These are phyloP conservation scores for Pisolithus marmoratus DNA, from an alignment of 768 basidiomycete genomes.

Conservation along the genomic window DNA sequence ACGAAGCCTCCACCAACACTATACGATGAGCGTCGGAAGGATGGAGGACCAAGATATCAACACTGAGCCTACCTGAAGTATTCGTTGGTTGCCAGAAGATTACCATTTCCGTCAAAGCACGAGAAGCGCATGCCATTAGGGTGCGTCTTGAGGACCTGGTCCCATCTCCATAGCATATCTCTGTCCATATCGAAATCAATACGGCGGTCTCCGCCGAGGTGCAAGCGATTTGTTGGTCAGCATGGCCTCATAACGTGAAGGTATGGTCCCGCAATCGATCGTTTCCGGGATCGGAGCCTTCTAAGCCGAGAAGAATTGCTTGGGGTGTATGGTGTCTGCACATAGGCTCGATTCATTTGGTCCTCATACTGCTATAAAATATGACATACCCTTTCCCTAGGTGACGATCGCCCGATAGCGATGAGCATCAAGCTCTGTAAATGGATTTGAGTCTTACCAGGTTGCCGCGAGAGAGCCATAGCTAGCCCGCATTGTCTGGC, in stretches of 20 bases:
- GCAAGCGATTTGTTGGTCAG: constrained; percentile 55
- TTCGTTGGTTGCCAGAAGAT: constrained; percentile 88
- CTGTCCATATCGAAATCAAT: constrained; percentile 83
- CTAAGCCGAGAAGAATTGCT: constrained; percentile 77
- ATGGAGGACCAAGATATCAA: background rate
- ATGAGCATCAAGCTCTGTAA: constrained; percentile 1
- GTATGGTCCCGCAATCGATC: constrained; percentile 81
- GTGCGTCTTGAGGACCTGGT: constrained; percentile 82
- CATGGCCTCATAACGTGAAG: constrained; percentile 69
- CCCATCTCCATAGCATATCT: constrained; percentile 93
- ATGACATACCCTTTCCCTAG: constrained; percentile 70
- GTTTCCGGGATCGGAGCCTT: constrained; percentile 93
- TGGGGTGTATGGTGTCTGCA: constrained; percentile 84
- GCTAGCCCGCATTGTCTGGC: constrained; percentile 31
- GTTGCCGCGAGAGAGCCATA: constrained; percentile 95
- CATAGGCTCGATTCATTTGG: constrained; percentile 1
- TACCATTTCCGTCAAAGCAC: constrained; percentile 74
- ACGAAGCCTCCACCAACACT: constrained; percentile 93
- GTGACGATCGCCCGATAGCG: constrained; percentile 2
- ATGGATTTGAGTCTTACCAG: constrained; percentile 37
- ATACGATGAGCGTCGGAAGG: background rate
- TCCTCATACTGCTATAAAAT: constrained; percentile 2
- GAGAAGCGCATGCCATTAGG: constrained; percentile 94
- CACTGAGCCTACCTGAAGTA: constrained; percentile 60
- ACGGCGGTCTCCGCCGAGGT: constrained; percentile 67